Base-by-base conservation (phyloP, 768 basidiomycete genomes). In the Austroboletus eburneus region DNA sequence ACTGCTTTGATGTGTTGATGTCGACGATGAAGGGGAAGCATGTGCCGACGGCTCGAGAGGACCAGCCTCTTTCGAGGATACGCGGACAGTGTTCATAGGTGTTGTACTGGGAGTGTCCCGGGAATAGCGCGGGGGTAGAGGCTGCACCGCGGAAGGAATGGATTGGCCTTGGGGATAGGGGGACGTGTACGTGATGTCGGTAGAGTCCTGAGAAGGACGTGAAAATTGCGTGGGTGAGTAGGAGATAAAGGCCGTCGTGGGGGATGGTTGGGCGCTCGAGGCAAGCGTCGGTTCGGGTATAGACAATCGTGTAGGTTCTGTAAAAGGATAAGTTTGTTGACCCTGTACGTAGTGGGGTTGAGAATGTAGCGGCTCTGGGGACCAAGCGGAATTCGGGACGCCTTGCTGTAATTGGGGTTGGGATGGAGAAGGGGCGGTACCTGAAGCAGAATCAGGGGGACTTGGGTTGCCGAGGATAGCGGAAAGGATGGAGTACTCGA, bases 401-500 rank as follows among this genome's bases (percentile, higher is more conserved):
- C 43, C 33, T 5, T 61, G 46, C 12, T 54, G 51, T 3, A 61
- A 32, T 10, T 59, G 57, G 9, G 51, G 57, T 14, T 65, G 67
- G 8, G 59, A 58, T 5, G 63, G 65, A 1, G 65, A 67, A 1
- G 63, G 63, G 0, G 61, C 57, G 7, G 55, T 13, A 3, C 39
- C 46, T 3, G 63, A 57, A 0, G 59, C 62, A 2, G 64, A 65
- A 32, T 68, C 67, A 8, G 68, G 64, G 4, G 68, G 79, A 61
- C 82, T 84, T 27, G 83, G 78, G 55, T 82, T 87, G 32, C 89
- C 91, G 41, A 98, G 77, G 61, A 98, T 94, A 20, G 87, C 81
- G 39, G 89, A 91, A 6, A 98, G 80, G 55, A 96, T 95, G 39
- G 91, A 91, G 67, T 96, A 98, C 63, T 98, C 95, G 51, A 91